A percentile compares a stretch with the other conserved stretches of the same genome.
These are phyloP conservation scores for Fusarium kyushuense DNA, from an alignment of 2,329 filamentous ascomycete species.

Conservation along the genomic window DNA sequence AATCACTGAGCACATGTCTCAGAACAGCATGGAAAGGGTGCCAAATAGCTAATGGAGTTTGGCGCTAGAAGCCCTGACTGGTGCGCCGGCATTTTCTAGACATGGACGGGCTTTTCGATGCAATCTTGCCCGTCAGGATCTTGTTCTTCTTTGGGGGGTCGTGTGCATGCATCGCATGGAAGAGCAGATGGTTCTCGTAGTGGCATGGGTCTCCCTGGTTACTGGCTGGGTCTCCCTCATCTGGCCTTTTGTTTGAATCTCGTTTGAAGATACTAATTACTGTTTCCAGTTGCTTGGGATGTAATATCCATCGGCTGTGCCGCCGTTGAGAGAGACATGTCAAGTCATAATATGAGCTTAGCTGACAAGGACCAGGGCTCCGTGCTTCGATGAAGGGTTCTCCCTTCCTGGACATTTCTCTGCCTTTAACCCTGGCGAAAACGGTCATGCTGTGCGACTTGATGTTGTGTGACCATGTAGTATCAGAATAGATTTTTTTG, in stretches of 20 bases:
- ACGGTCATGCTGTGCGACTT: slow-evolving; percentile 19
- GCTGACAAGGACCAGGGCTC: slow-evolving; percentile 8
- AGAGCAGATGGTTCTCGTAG: slow-evolving; percentile 32
- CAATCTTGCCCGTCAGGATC: slow-evolving; percentile 32
- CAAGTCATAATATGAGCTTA: background rate
- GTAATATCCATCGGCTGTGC: slow-evolving; percentile 27
- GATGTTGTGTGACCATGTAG: slow-evolving; percentile 12
- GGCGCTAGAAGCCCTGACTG: slow-evolving; percentile 28
- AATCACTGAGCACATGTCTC: slow-evolving; percentile 7
- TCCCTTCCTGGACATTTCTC: background rate
- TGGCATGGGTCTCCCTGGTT: slow-evolving; percentile 41
- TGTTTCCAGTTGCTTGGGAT: slow-evolving; percentile 45
- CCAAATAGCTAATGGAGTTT: background rate
- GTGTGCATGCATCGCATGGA: slow-evolving; percentile 25
- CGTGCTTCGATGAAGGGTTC: slow-evolving; percentile 2
- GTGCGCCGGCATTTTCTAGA: slow-evolving; percentile 26
- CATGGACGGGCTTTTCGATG: slow-evolving; percentile 16
- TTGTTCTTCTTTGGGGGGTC: slow-evolving; percentile 26
- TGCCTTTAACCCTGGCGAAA: slow-evolving; percentile 14
- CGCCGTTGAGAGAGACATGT: slow-evolving; percentile 22
- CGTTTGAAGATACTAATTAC: slow-evolving; percentile 25
- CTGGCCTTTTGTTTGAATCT: slow-evolving; percentile 26
- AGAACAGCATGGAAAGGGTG: slow-evolving; percentile 6
- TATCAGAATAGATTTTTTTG: slow-evolving; percentile 1
- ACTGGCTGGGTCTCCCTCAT: slow-evolving; percentile 26